Base-by-base conservation (phyloP, 371 early-diverging fungal genomes). In the Nematocida sp. region DNA sequence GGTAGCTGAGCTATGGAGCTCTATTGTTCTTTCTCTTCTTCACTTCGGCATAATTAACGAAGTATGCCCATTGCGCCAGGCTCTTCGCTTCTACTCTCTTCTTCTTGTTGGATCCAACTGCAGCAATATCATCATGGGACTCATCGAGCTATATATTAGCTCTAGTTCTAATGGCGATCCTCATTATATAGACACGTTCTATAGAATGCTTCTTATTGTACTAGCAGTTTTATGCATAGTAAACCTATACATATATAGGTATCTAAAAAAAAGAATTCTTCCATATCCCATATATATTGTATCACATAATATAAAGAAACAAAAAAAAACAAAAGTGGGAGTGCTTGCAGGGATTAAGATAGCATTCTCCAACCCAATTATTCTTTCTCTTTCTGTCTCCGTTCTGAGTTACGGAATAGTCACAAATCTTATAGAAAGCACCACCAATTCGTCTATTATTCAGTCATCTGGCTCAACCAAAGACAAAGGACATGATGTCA, bases 1-100 rank as follows among this genome's bases (percentile, higher is more conserved):
- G 1, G 38, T 68, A 20, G 71, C 83, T 39, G 85, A 85, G 56
- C 55, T 83, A 47, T 85, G 83, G 83, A 83, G 85, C 20, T 79
- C 64, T 63, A 39, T 82, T 7, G 77, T 85, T 18, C 77, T 85
- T 9, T 78, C 81, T 3, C 78, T 85, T 55, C 65, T 85, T 2
- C 83, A 82, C 64, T 56, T 83, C 51, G 65, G 66, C 16, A 82
- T 66, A 35, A 38, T 81, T 16, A 83, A 83, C 66, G 82, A 82
- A 47, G 20, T 68, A 2, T 85, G 85, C 54, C 66, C 79, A 3
- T 50, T 78, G 13, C 79, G 61, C n/a, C 83, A 85, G 65, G 81
- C 76, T 33, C 53, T 66, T 2, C 51, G 85, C 30, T 85, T 83
- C 66, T 66, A 80, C 25, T 82, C 85, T 23, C 69, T 83, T 1